Evolutionary conservation across 495 filamentous ascomycete species (phyloP).

Genomic region (Aspergillus bertholletiae): DNA sequence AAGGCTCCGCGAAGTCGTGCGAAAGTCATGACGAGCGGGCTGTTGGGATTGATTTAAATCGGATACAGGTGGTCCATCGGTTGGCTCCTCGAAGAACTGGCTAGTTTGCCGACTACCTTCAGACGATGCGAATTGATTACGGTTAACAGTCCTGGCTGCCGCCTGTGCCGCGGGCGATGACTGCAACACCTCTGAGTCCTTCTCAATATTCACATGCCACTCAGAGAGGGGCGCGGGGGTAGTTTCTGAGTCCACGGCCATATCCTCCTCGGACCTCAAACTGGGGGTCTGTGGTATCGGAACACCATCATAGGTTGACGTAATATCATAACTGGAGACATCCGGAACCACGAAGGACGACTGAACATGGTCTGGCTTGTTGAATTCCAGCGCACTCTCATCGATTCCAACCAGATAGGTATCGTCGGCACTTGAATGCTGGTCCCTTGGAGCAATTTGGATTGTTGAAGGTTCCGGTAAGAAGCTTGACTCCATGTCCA

Average conservation of each 20-base stretch:
- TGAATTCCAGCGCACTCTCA: slow-evolving; percentile 17
- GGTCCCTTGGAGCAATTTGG: slow-evolving; percentile 28
- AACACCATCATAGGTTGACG: slow-evolving; percentile 22
- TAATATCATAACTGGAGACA: slow-evolving; percentile 18
- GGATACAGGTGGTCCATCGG: slow-evolving; percentile 20
- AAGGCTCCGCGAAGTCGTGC: slow-evolving; percentile 25
- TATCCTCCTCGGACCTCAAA: slow-evolving; percentile 22
- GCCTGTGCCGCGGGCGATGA: slow-evolving; percentile 68
- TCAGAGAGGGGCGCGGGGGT: slow-evolving; percentile 19
- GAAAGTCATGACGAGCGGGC: slow-evolving; percentile 28
- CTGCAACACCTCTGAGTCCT: slow-evolving; percentile 55
- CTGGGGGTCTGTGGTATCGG: slow-evolving; percentile 46
- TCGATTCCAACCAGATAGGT: slow-evolving; percentile 40
- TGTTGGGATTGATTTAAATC: slow-evolving; percentile 28
- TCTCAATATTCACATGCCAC: slow-evolving; percentile 45
- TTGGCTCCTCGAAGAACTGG: slow-evolving; percentile 25
- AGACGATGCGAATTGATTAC: slow-evolving; percentile 21
- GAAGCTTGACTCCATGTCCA: slow-evolving; percentile 89
- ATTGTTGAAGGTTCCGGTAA: slow-evolving; percentile 51
- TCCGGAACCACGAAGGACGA: slow-evolving; percentile 29
- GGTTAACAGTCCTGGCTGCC: slow-evolving; percentile 48
- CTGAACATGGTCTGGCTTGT: slow-evolving; percentile 22
- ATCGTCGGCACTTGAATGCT: slow-evolving; percentile 33
- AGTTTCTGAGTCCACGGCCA: slow-evolving; percentile 18
- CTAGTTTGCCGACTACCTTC: slow-evolving; percentile 18